Evolutionary conservation across 2,329 filamentous ascomycete genomes (phyloP).

Genomic region (Geoglossum cookeanum): DNA sequence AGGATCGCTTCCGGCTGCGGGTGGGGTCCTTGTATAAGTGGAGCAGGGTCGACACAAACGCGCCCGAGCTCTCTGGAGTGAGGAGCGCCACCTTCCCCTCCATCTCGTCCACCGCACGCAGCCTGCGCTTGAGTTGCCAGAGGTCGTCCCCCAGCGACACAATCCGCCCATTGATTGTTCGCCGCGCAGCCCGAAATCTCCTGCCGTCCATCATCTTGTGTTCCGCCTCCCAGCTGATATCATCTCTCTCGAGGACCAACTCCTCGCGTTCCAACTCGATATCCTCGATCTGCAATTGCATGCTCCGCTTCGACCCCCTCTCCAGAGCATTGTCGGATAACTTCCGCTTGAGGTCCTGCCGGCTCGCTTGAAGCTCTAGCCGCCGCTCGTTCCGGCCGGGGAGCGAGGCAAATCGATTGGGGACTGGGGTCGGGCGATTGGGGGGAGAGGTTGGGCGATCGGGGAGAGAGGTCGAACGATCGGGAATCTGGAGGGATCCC

Average conservation of each 20-base stretch:
- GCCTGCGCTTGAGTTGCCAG: neutral
- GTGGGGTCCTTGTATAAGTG: neutral
- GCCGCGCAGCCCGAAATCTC: neutral
- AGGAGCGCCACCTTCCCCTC: slow-evolving; percentile 1
- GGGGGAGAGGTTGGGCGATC: too few species aligned
- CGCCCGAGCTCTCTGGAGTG: neutral
- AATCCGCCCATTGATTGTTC: neutral
- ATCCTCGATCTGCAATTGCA: neutral
- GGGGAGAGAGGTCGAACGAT: too few species aligned
- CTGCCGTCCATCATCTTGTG: neutral
- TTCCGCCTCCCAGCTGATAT: neutral
- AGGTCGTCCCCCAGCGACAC: slow-evolving; percentile 3
- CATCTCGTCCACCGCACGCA: neutral
- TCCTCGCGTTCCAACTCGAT: neutral
- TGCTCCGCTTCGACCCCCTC: neutral
- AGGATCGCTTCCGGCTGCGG: neutral
- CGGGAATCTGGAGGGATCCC: too few species aligned
- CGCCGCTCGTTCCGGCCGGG: too few species aligned
- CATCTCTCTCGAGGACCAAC: neutral
- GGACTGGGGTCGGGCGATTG: too few species aligned
- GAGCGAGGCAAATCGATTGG: too few species aligned
- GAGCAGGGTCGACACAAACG: neutral
- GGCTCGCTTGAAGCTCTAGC: too few species aligned
- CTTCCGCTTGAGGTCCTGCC: neutral
- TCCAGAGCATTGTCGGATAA: neutral